Conservation (phyloP, 2,329 filamentous ascomycete genomes). For the Decorospora gaudefroyi region DNA sequence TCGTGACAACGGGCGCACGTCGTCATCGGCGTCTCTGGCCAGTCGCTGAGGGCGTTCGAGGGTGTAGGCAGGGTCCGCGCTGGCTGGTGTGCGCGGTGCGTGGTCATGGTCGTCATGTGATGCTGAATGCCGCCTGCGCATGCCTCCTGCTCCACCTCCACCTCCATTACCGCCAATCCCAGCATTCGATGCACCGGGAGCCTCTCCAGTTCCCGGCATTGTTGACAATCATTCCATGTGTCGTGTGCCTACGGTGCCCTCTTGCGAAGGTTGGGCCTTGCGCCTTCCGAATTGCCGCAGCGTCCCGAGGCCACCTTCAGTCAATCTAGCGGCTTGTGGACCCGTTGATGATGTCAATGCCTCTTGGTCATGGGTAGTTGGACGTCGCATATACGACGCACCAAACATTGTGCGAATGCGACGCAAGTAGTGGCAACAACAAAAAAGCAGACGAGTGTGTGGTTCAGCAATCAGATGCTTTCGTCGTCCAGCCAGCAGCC, state of each 20-base stretch:
- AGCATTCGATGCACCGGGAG: constrained; percentile 15
- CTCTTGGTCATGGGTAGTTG: constrained; percentile 21
- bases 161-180: constrained; percentile 4
- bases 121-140: constrained; percentile 38
- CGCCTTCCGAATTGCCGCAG: background rate
- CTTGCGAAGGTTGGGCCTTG: background rate
- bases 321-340: constrained; percentile 26
- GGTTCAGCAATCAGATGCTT: no score
- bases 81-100: constrained; percentile 12
- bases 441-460: no score
- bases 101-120: constrained; percentile 33
- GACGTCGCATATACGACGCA: no score
- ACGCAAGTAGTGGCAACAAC: background rate
- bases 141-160: constrained; percentile 21
- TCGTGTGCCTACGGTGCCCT: constrained; percentile 4
- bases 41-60: constrained; percentile 14
- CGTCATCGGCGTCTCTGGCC: constrained; percentile 14
- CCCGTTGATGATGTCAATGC: constrained; percentile 6
- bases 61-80: constrained; percentile 22
- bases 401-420: background rate
- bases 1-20: constrained; percentile 20
- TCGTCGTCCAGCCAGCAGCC: no score
- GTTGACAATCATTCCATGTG: constrained; percentile 28
- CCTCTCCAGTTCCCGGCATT: constrained; percentile 39
- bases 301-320: constrained; percentile 2